Evolutionary conservation across 2,329 filamentous ascomycete species (phyloP).

Genomic region (Xylaria sp.): DNA sequence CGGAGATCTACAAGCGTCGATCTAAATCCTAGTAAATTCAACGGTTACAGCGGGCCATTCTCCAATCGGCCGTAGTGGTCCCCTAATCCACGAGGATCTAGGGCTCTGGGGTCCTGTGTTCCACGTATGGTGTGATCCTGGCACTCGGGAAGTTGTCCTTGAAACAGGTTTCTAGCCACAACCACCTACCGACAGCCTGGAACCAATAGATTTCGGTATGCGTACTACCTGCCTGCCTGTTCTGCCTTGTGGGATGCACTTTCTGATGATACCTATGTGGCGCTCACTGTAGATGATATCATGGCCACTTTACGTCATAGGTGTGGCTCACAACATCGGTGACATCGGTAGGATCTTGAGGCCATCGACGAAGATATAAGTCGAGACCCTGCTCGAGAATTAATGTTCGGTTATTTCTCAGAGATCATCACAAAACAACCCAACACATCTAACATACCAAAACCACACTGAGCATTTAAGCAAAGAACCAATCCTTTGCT

Average conservation of each 20-base stretch:
- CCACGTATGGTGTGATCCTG: slow-evolving; percentile 6
- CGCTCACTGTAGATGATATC: slow-evolving; percentile 38
- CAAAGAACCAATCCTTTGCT: slow-evolving; percentile 4
- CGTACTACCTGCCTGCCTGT: too few relatives aligned
- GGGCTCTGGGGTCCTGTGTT: too few relatives aligned
- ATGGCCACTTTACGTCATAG: slow-evolving; percentile 36
- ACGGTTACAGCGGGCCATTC: slow-evolving; percentile 20
- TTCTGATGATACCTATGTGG: slow-evolving; percentile 13
- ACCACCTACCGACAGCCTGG: slow-evolving; percentile 30
- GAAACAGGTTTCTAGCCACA: slow-evolving; percentile 50
- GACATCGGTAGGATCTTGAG: slow-evolving; percentile 20
- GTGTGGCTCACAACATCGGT: slow-evolving; percentile 29
- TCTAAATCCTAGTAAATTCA: slow-evolving; percentile 19
- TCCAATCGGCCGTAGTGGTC: slow-evolving; percentile 23
- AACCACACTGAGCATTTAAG: neutral
- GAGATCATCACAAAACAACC: slow-evolving; percentile 9
- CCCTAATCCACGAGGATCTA: slow-evolving; percentile 30
- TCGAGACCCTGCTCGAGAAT: slow-evolving; percentile 16
- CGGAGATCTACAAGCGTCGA: slow-evolving; percentile 19
- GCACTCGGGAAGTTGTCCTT: slow-evolving; percentile 14
- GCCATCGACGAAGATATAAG: slow-evolving; percentile 35
- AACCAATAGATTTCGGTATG: slow-evolving; percentile 32
- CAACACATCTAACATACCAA: slow-evolving; percentile 12
- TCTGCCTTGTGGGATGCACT: too few relatives aligned
- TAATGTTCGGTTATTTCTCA: neutral